Evolutionary conservation across 805 yeast genomes (phyloP).

Genomic region (Candida tallmaniae): DNA sequence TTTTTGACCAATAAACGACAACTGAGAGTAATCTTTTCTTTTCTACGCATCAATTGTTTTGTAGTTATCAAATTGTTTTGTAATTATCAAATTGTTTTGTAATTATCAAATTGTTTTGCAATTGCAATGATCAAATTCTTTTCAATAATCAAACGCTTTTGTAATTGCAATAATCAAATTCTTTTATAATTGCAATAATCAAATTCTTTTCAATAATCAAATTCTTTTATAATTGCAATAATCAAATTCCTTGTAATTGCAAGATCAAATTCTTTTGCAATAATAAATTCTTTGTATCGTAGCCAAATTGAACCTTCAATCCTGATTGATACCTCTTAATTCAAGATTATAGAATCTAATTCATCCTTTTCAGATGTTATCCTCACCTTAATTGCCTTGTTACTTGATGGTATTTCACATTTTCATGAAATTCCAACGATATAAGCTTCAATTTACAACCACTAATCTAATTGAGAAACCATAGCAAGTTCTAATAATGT

Average conservation of each 20-base stretch:
- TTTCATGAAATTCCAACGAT: constrained; percentile 5
- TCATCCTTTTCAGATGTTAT: constrained; percentile 7
- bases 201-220: too few relatives aligned
- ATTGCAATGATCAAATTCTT: too few relatives aligned
- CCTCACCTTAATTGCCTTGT: constrained; percentile 5
- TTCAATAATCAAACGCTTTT: too few relatives aligned
- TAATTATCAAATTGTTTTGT: too few relatives aligned
- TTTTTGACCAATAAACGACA: background rate
- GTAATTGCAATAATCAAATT: too few relatives aligned
- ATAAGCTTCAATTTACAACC: constrained; percentile 11
- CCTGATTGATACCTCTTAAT: constrained; percentile 12
- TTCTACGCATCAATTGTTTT: constrained; percentile 2
- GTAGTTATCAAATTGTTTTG: too few relatives aligned
- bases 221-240: too few relatives aligned
- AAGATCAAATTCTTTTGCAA: constrained; percentile 14
- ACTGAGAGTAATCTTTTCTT: background rate
- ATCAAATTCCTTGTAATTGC: constrained; percentile 16
- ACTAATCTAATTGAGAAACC: too few relatives aligned
- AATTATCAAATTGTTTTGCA: too few relatives aligned
- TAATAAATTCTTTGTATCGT: too few relatives aligned
- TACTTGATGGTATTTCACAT: constrained; percentile 10
- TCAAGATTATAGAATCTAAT: constrained; percentile 8
- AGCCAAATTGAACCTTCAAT: constrained; percentile 16
- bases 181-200: too few relatives aligned
- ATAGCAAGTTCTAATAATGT: too few relatives aligned